These are phyloP conservation scores for Lathyrus tuberosus DNA, from an alignment of 306 rosid genomes.

Conservation along the genomic window DNA sequence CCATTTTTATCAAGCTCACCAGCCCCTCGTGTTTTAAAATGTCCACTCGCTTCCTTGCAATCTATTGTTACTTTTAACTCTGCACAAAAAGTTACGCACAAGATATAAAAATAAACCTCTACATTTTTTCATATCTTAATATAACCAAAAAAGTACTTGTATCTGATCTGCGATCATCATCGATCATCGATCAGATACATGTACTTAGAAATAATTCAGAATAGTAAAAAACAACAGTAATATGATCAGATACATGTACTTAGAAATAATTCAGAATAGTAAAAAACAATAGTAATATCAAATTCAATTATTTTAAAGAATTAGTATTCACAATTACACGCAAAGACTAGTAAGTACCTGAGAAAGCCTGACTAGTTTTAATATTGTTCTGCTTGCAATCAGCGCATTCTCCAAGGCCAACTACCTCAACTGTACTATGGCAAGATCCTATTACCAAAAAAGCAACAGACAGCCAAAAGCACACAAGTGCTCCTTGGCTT, in stretches of 20 bases:
- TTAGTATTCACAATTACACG: too few relatives aligned
- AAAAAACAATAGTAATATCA: neutral
- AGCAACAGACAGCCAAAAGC: conserved; percentile 56
- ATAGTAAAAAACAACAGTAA: too few relatives aligned
- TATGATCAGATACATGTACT: too few relatives aligned
- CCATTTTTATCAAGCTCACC: conserved; percentile 71
- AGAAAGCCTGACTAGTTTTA: conserved; percentile 62
- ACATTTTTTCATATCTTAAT: neutral
- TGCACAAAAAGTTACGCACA: conserved; percentile 34
- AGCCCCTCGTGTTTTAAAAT: conserved; percentile 58
- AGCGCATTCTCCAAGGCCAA: conserved; percentile 82
- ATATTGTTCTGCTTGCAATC: conserved; percentile 67
- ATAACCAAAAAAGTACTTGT: neutral
- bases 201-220: neutral
- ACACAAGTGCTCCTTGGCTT: conserved; percentile 52
- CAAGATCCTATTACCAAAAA: conserved; percentile 51
- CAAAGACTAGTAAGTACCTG: conserved; percentile 51
- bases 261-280: neutral
- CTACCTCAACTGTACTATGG: conserved; percentile 65
- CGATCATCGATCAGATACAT: too few relatives aligned
- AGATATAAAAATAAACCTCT: conserved; percentile 2
- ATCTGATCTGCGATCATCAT: neutral
- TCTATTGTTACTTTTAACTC: conserved; percentile 75
- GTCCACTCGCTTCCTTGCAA: conserved; percentile 68
- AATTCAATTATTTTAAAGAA: too few relatives aligned